Conservation (phyloP, 805 yeast species). For the Starmera caribaea region DNA sequence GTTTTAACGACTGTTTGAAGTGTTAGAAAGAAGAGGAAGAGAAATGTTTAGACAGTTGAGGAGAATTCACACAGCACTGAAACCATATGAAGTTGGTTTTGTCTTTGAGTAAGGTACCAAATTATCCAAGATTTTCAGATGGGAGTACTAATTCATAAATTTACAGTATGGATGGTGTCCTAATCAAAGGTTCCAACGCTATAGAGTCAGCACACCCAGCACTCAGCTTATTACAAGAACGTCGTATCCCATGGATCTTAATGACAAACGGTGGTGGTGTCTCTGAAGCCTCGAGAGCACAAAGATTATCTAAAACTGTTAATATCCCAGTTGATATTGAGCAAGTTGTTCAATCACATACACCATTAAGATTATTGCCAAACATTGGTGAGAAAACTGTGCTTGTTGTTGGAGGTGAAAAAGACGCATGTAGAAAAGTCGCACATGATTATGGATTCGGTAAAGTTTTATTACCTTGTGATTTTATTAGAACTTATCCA, state of each 20-base stretch:
- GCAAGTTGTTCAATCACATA: slow-evolving; percentile 80
- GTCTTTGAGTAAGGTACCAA: too few species aligned
- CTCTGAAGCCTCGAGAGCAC: slow-evolving; percentile 51
- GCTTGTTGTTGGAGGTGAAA: slow-evolving; percentile 77
- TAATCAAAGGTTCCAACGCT: slow-evolving; percentile 62
- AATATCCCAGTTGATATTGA: slow-evolving; percentile 19
- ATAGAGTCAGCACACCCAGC: slow-evolving; percentile 60
- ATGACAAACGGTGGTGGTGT: slow-evolving; percentile 90
- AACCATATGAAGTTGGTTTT: too few species aligned
- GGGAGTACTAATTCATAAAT: neutral
- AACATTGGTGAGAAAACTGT: slow-evolving; percentile 45
- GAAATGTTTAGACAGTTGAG: too few species aligned
- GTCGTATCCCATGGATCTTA: slow-evolving; percentile 66
- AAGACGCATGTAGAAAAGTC: slow-evolving; percentile 58
- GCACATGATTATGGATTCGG: slow-evolving; percentile 72
- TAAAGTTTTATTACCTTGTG: slow-evolving; percentile 65
- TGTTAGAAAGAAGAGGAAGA: too few species aligned
- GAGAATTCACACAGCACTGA: too few species aligned
- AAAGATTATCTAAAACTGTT: slow-evolving; percentile 36
- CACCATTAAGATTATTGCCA: slow-evolving; percentile 64
- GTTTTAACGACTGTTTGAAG: too few species aligned
- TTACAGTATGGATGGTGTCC: slow-evolving; percentile 84
- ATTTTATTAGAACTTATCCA: slow-evolving; percentile 53
- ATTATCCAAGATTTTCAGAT: too few species aligned
- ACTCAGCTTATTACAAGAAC: slow-evolving; percentile 38